These are phyloP conservation scores for Plectosphaerella sp. DNA, from an alignment of 2,329 filamentous ascomycete species.

Conservation along the genomic window DNA sequence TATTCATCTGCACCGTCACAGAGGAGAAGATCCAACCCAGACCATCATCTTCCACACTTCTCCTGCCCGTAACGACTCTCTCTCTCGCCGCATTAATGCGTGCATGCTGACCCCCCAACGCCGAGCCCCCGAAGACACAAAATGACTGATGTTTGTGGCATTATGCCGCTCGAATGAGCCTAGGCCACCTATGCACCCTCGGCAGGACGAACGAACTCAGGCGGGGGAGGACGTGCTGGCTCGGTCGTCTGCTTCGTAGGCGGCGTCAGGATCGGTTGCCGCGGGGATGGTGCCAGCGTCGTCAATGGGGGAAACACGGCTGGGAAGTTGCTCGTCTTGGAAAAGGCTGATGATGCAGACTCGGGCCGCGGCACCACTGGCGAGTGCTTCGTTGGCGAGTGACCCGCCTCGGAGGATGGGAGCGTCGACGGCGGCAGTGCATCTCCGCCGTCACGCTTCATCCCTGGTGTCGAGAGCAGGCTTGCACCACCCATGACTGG, in stretches of 20 bases:
- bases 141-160: not conserved
- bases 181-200: not conserved
- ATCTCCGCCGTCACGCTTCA: slow-evolving; percentile 8
- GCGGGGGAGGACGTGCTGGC: slow-evolving; percentile 8
- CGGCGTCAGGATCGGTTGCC: slow-evolving; percentile 53
- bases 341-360: slow-evolving; percentile 2
- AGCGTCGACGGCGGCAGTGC: slow-evolving; percentile 10
- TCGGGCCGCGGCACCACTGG: slow-evolving; percentile 28
- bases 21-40: too few relatives aligned
- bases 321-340: slow-evolving; percentile 16
- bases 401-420: slow-evolving; percentile 38
- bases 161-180: not conserved
- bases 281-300: slow-evolving; percentile 53
- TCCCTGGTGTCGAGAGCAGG: slow-evolving; percentile 9
- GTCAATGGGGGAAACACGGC: slow-evolving; percentile 54
- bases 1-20: too few relatives aligned
- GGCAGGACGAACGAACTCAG: not conserved
- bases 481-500: slow-evolving; percentile 9
- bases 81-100: too few relatives aligned
- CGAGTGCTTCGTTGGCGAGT: slow-evolving; percentile 50
- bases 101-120: too few relatives aligned
- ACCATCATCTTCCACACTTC: too few relatives aligned
- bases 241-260: slow-evolving; percentile 49
- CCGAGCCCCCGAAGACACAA: too few relatives aligned
- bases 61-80: too few relatives aligned